A percentile compares a stretch with the other conserved stretches of the same genome.
Conservation (phyloP, 257 asterid species). For the Pogostemon cablin region DNA sequence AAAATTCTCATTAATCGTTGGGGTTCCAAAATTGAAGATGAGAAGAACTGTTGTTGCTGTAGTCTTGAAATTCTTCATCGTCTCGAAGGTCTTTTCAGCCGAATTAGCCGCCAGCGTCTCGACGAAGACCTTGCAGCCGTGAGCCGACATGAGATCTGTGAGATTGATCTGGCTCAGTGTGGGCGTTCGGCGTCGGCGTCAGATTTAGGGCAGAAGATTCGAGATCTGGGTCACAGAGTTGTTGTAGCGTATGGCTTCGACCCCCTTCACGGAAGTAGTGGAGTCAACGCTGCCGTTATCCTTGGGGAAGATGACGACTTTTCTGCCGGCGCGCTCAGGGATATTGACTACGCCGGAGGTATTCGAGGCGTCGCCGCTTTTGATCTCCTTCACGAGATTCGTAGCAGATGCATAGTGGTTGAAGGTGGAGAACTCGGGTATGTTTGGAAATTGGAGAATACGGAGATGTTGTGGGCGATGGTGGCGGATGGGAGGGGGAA, state of each 20-base stretch:
- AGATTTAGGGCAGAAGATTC: conserved; percentile 53
- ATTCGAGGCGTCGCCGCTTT: conserved; percentile 72
- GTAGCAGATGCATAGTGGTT: conserved; percentile 62
- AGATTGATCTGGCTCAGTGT: conserved; percentile 54
- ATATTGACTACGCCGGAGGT: conserved; percentile 71
- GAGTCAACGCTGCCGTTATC: conserved; percentile 36
- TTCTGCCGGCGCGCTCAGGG: conserved; percentile 60
- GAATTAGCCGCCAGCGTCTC: conserved; percentile 53
- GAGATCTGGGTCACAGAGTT: conserved; percentile 75
- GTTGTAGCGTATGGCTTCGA: conserved; percentile 56
- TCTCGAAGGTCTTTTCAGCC: conserved; percentile 55
- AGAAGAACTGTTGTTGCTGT: too few species aligned
- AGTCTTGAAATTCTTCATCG: too few species aligned
- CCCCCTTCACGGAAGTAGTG: conserved; percentile 51
- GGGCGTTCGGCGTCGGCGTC: conserved; percentile 56
- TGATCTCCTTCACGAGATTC: conserved; percentile 65
- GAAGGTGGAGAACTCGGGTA: conserved; percentile 50
- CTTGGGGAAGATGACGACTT: conserved; percentile 56
- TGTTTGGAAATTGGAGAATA: background rate
- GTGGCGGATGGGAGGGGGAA: conserved; percentile 37
- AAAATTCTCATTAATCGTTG: too few species aligned
- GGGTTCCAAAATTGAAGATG: too few species aligned
- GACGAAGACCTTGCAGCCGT: conserved; percentile 76
- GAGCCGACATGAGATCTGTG: conserved; percentile 62
- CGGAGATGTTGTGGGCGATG: conserved; percentile 65